Percentiles rank a stretch among this genome's conserved stretches.
Evolutionary conservation across 1,284 basidiomycete genomes (phyloP).

Genomic region (Rhizoctonia solani): DNA sequence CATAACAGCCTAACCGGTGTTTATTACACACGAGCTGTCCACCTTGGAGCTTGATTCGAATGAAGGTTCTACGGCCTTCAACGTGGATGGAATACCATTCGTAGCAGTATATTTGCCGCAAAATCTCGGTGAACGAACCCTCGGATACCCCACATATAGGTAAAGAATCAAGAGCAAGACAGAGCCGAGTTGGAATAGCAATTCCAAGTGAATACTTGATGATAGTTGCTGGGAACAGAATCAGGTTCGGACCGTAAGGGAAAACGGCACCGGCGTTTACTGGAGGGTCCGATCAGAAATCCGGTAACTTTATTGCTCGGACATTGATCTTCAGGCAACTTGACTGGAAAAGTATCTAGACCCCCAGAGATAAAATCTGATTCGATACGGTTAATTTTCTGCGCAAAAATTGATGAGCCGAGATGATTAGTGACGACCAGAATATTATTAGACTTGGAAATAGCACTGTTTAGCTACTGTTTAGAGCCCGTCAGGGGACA

Average conservation of each 20-base stretch:
- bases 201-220: not conserved
- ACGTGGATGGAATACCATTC: not conserved
- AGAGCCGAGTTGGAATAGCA: not conserved
- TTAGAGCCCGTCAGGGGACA: conserved; percentile 5
- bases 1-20: conserved; percentile 18
- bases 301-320: conserved; percentile 8
- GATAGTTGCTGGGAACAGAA: conserved; percentile 21
- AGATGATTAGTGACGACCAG: not conserved
- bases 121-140: conserved; percentile 6
- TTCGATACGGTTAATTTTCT: not conserved
- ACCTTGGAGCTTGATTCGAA: not conserved
- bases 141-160: not conserved
- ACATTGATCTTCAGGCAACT: not conserved
- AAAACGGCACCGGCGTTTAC: conserved; percentile 9
- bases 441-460: no score
- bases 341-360: not conserved
- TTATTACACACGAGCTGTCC: conserved; percentile 9
- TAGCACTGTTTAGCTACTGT: not conserved
- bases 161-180: not conserved
- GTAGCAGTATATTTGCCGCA: not conserved
- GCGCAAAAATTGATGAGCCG: not conserved
- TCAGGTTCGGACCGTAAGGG: not conserved
- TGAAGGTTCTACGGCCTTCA: not conserved
- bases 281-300: not conserved
- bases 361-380: conserved; percentile 23